Evolutionary conservation across 2,329 filamentous ascomycete genomes (phyloP), one percentile per base, ranked within the genome.

Genomic region (Pestalotiopsis sp.): DNA sequence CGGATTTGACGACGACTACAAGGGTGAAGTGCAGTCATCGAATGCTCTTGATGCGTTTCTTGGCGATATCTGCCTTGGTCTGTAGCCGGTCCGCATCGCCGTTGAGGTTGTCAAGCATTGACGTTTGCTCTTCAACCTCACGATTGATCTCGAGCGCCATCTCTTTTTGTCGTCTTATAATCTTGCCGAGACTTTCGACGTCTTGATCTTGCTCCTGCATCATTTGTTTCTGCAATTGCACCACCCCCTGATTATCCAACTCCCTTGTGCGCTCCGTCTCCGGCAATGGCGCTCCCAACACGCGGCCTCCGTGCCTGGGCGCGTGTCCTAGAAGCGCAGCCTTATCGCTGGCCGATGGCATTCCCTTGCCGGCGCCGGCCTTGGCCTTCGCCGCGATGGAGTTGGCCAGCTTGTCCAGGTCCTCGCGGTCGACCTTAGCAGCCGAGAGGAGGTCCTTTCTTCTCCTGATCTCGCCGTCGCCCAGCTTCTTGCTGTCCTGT

Each of bases 241-340:
- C 74, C 20, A 96, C 90, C 0, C 92, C 93, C 4, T 85, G 80
- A 73, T 96, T 96, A 76, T 94, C 93, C 67, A 93, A 80, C 78
- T 95, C 92, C 13, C 93, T 82, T 58, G 93, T 95, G 70, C 89
- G 87, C 69, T 93, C 90, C 17, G 92, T 95, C 80, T 97, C 93
- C 1, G 90, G 87, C 2, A 91, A 81, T 1, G 92, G 92, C 0
- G 87, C 91, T 1, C 93, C 93, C 0, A 95, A 83, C 3, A 95
- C 91, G 57, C 93, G 85, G 1, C 92, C 89, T 1, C 86, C 82
- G 1, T 79, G 78, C 66, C 78, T 71, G 1, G 78, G 78, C 31
- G 77, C 74, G 38, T 76, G 76, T 60, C 83, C 82, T 69, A 90
- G 79, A 39, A 91, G 79, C 0, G 81, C 81, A 2, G 81, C 82